Evolutionary conservation across 106 monocot species (phyloP).

Genomic region (Triglochin maritima): DNA sequence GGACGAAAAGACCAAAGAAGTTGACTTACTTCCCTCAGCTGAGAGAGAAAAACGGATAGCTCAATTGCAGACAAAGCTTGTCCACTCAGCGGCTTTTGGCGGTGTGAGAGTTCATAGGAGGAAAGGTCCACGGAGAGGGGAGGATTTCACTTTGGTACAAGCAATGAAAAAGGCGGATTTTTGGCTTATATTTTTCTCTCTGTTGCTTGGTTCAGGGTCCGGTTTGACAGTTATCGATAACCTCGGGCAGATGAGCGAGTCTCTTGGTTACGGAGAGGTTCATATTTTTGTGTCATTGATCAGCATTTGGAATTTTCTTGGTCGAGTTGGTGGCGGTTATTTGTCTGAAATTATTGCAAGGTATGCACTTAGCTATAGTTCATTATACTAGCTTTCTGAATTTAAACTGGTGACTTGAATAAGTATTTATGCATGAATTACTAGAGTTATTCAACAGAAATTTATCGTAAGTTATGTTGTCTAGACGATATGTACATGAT

Average conservation of each 20-base stretch:
- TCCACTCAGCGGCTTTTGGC: slow-evolving; percentile 59
- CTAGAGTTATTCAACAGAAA: background rate
- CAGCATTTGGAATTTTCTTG: slow-evolving; percentile 82
- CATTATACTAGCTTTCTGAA: background rate
- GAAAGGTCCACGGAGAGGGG: slow-evolving; percentile 54
- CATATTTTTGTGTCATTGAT: slow-evolving; percentile 67
- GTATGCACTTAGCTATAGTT: slow-evolving; percentile 14
- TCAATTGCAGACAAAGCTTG: slow-evolving; percentile 47
- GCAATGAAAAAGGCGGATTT: slow-evolving; percentile 67
- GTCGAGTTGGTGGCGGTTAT: slow-evolving; percentile 60
- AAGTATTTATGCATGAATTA: background rate
- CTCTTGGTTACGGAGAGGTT: slow-evolving; percentile 43
- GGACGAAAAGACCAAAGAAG: slow-evolving; percentile 60
- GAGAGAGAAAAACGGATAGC: slow-evolving; percentile 62
- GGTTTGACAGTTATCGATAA: slow-evolving; percentile 74
- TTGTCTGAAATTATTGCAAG: slow-evolving; percentile 52
- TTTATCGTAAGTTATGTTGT: background rate
- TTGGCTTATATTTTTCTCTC: slow-evolving; percentile 61
- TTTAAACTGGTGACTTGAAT: background rate
- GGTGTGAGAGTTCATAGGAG: slow-evolving; percentile 68
- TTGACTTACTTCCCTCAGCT: slow-evolving; percentile 49
- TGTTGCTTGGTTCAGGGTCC: slow-evolving; percentile 61
- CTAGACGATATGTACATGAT: background rate
- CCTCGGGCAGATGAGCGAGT: slow-evolving; percentile 67
- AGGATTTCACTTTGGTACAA: slow-evolving; percentile 58